Conservation (phyloP, 1,284 basidiomycete species). For the Melampsora larici-populina region DNA sequence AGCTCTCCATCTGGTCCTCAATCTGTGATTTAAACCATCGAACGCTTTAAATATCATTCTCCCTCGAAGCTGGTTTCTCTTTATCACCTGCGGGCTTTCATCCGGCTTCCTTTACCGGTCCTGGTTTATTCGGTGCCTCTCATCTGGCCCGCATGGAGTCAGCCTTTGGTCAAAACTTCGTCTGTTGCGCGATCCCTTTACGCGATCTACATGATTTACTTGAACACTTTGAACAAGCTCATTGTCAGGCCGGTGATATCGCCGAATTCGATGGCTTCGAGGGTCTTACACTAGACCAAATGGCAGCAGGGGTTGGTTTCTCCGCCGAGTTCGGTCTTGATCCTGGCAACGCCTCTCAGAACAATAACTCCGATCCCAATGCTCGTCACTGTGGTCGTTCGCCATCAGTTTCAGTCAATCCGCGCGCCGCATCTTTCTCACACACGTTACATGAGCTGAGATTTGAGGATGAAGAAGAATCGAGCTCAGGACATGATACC, state of each 20-base stretch:
- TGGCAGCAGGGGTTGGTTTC: neutral
- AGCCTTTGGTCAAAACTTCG: slow-evolving; percentile 40
- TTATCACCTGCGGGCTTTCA: slow-evolving; percentile 5
- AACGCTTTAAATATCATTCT: too few species aligned
- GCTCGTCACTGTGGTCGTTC: neutral
- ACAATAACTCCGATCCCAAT: too few species aligned
- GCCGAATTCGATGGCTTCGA: neutral
- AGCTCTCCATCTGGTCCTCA: too few species aligned
- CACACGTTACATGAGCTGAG: neutral
- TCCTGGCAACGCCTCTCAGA: too few species aligned
- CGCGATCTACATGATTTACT: slow-evolving; percentile 31
- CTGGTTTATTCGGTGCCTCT: slow-evolving; percentile 31
- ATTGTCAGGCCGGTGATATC: slow-evolving; percentile 13
- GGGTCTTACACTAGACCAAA: neutral
- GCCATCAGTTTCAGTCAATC: neutral
- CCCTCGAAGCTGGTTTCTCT: too few species aligned
- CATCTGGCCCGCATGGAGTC: slow-evolving; percentile 33
- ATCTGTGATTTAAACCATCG: too few species aligned
- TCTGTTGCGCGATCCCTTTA: slow-evolving; percentile 26
- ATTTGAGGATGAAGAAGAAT: neutral
- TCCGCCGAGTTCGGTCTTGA: too few species aligned
- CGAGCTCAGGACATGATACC: neutral
- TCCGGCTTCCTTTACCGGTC: slow-evolving; percentile 16
- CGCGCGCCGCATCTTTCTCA: neutral
- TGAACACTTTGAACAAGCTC: slow-evolving; percentile 36